Percentiles rank a stretch among this genome's conserved stretches.
Conservation (phyloP, 495 filamentous ascomycete genomes). For the Apiosordaria backusii region DNA sequence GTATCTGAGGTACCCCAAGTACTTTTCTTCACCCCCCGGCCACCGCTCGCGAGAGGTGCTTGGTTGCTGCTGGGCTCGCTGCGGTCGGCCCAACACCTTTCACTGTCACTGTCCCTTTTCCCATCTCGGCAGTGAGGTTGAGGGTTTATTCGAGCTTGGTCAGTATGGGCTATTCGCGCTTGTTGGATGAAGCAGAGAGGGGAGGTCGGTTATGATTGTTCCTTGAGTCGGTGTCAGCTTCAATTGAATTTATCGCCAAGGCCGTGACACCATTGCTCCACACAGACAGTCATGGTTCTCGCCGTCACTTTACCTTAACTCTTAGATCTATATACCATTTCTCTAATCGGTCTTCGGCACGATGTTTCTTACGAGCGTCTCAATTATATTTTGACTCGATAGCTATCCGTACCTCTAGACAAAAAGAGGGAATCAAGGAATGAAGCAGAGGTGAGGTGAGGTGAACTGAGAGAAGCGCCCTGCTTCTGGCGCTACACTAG, state of each 20-base stretch:
- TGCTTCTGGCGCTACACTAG: not conserved
- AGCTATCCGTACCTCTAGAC: too few relatives aligned
- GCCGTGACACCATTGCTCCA: not conserved
- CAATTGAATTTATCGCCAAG: not conserved
- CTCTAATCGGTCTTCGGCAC: too few relatives aligned
- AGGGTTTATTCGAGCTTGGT: not conserved
- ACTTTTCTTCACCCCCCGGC: slow-evolving; percentile 2
- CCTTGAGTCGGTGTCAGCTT: too few relatives aligned
- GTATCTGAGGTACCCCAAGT: slow-evolving; percentile 4
- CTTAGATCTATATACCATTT: too few relatives aligned
- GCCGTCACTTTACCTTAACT: too few relatives aligned
- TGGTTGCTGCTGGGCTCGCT: not conserved
- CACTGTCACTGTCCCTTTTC: not conserved
- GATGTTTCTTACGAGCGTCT: too few relatives aligned
- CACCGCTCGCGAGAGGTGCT: too few relatives aligned
- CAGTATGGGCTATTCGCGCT: not conserved
- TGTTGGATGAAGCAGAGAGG: not conserved
- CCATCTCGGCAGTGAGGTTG: not conserved
- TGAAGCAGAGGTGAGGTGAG: not conserved
- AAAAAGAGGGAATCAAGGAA: not conserved
- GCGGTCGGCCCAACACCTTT: not conserved
- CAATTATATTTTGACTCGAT: too few relatives aligned
- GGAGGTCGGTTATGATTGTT: too few relatives aligned
- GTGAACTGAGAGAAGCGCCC: not conserved
- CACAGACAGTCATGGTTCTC: not conserved